Percentiles rank a stretch among this genome's conserved stretches.
These are phyloP conservation scores for Hibiscus tridactylites DNA, from an alignment of 345 rosid genomes.

Conservation along the genomic window DNA sequence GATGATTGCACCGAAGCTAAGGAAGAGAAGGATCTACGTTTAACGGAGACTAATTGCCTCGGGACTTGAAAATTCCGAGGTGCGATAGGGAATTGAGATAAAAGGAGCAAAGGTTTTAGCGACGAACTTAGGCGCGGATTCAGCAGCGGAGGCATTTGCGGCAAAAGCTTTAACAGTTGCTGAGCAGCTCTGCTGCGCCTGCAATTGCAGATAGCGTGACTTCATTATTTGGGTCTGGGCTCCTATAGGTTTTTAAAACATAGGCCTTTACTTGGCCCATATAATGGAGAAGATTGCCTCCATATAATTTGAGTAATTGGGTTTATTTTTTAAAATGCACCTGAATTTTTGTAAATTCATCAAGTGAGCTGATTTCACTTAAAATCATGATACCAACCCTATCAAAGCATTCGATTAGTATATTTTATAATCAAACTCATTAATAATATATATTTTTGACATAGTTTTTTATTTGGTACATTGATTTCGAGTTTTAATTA, in stretches of 20 bases:
- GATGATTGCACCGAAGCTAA: constrained; percentile 20
- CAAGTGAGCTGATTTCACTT: too few relatives aligned
- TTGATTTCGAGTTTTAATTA: too few relatives aligned
- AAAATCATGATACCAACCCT: too few relatives aligned
- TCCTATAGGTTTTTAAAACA: neutral
- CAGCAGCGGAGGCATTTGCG: constrained; percentile 29
- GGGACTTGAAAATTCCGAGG: constrained; percentile 12
- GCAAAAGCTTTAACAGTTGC: neutral
- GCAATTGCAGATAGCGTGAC: neutral
- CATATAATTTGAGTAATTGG: too few relatives aligned
- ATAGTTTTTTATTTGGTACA: too few relatives aligned
- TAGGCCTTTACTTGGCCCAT: neutral
- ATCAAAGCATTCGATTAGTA: too few relatives aligned
- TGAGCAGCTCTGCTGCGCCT: neutral
- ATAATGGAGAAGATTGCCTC: neutral
- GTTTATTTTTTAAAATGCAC: too few relatives aligned
- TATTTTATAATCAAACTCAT: too few relatives aligned
- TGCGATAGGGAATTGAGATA: constrained; percentile 8
- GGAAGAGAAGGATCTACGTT: constrained; percentile 26
- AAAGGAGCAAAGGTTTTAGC: constrained; percentile 28
- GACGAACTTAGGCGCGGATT: constrained; percentile 21
- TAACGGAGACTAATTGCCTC: constrained; percentile 6
- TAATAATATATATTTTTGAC: too few relatives aligned
- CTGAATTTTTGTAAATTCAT: too few relatives aligned
- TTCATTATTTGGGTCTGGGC: neutral